These are phyloP conservation scores for Penicillium concentricum DNA, from an alignment of 2,329 filamentous ascomycete genomes.

Conservation along the genomic window DNA sequence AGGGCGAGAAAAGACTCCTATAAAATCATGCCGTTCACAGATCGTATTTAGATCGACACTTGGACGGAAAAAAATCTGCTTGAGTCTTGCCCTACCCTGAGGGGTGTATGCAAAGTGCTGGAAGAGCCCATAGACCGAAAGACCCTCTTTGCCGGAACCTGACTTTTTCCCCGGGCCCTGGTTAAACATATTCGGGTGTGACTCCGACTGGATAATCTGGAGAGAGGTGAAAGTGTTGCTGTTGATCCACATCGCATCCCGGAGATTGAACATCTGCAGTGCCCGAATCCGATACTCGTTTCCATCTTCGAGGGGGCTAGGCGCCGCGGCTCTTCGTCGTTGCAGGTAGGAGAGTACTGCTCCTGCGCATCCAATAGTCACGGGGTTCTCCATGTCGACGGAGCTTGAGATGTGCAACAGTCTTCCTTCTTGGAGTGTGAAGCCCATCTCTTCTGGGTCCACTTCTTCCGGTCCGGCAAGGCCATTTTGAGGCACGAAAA, in stretches of 20 bases:
- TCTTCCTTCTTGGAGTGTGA: conserved; percentile 60
- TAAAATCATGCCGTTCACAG: conserved; percentile 66
- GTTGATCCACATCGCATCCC: conserved; percentile 71
- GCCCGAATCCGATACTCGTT: conserved; percentile 57
- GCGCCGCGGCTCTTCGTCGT: conserved; percentile 63
- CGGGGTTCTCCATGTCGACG: conserved; percentile 70
- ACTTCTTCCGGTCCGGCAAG: conserved; percentile 45
- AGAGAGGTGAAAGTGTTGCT: conserved; percentile 76
- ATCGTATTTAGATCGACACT: conserved; percentile 68
- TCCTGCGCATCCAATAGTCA: conserved; percentile 83
- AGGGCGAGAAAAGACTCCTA: conserved; percentile 64
- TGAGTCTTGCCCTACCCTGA: conserved; percentile 72
- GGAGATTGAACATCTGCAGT: conserved; percentile 73
- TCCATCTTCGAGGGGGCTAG: conserved; percentile 39
- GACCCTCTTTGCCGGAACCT: conserved; percentile 71
- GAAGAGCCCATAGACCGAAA: conserved; percentile 83
- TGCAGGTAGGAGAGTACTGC: conserved; percentile 78
- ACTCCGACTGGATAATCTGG: conserved; percentile 80
- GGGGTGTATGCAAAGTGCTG: conserved; percentile 70
- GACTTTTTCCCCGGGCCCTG: conserved; percentile 64
- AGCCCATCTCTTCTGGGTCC: conserved; percentile 42
- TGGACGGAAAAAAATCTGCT: conserved; percentile 80
- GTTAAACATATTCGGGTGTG: conserved; percentile 77
- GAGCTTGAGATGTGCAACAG: conserved; percentile 67
- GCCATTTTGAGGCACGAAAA: conserved; percentile 62